These are phyloP conservation scores for Hericium erinaceus DNA, from an alignment of 768 basidiomycete species.

Conservation along the genomic window DNA sequence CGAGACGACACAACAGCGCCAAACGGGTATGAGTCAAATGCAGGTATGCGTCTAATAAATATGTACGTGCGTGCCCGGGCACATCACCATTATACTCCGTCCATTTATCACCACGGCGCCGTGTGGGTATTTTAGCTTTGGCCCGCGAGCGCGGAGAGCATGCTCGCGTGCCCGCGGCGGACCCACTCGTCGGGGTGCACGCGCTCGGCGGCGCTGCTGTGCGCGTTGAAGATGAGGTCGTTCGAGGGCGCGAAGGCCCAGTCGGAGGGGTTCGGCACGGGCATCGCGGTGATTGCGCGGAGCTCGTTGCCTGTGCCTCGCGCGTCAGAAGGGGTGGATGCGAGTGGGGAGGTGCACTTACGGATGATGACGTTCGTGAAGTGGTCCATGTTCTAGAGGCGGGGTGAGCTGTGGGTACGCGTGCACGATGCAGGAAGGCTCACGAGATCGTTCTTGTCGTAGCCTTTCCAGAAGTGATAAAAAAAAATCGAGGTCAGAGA, in stretches of 20 bases:
- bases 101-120: no score
- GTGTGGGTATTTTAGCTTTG: no score
- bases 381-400: slow-evolving; percentile 51
- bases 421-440: slow-evolving; percentile 14
- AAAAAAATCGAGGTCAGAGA: not conserved
- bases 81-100: no score
- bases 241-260: slow-evolving; percentile 59
- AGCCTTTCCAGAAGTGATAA: slow-evolving; percentile 26
- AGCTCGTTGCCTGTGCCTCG: slow-evolving; percentile 43
- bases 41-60: no score
- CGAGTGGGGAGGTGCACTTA: slow-evolving; percentile 20
- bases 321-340: slow-evolving; percentile 1
- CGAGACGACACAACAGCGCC: no score
- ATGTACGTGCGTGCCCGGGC: no score
- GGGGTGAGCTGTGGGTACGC: not conserved
- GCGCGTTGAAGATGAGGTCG: slow-evolving; percentile 40
- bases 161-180: slow-evolving; percentile 33
- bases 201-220: slow-evolving; percentile 28
- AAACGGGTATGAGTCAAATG: no score
- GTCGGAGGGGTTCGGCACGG: slow-evolving; percentile 44
- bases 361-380: slow-evolving; percentile 64
- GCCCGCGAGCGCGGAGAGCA: slow-evolving; percentile 26
- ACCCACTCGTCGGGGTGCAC: slow-evolving; percentile 51
- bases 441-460: slow-evolving; percentile 68
- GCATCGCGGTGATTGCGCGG: slow-evolving; percentile 49